Percentiles rank a stretch among this genome's conserved stretches.
Conservation (phyloP, 371 early-diverging fungal species). For the Funneliformis caledonium region DNA sequence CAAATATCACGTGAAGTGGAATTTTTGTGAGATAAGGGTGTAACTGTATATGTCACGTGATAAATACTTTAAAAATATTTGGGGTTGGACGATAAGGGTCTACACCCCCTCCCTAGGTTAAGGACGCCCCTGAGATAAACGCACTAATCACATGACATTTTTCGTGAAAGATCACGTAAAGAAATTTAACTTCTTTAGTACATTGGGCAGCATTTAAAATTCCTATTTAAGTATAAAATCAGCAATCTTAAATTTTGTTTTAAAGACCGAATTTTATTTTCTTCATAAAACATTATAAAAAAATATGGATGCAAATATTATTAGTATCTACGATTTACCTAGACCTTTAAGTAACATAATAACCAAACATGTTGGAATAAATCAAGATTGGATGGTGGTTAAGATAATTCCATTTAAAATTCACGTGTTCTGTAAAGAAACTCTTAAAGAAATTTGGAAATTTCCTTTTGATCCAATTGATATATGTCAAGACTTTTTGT, state of each 20-base stretch:
- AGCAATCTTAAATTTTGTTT: not conserved
- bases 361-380: conserved; percentile 4
- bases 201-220: not conserved
- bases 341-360: not conserved
- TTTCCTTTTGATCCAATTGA: conserved; percentile 32
- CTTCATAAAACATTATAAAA: no score
- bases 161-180: not conserved
- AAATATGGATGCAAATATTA: not conserved
- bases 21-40: no score
- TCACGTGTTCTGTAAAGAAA: conserved; percentile 24
- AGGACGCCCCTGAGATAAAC: no score
- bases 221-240: not conserved
- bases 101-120: no score
- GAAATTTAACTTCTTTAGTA: not conserved
- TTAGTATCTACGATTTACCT: not conserved
- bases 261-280: not conserved
- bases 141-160: no score
- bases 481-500: conserved; percentile 17
- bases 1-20: no score
- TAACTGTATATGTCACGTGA: no score
- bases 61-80: no score
- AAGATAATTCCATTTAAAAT: conserved; percentile 26
- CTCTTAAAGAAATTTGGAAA: conserved; percentile 32
- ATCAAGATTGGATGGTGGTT: conserved; percentile 22
- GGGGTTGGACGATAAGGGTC: no score